Base-by-base conservation (phyloP, 1,284 basidiomycete genomes). In the Ganoderma lucidum region DNA sequence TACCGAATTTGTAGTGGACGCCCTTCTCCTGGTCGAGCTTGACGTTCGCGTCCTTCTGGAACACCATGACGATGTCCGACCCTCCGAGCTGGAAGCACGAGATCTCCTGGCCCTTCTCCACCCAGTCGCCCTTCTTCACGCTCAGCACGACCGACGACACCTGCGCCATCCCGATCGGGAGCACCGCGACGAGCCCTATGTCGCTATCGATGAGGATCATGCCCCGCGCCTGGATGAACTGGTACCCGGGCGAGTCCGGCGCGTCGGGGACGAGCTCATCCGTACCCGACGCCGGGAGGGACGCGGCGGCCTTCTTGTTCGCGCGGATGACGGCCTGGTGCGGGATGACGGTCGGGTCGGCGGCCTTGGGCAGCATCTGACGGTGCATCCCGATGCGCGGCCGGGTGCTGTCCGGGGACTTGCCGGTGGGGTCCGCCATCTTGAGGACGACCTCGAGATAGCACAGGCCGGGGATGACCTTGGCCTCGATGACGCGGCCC, bases 141-240 rank as follows among this genome's bases (percentile, higher is more conserved):
- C 62, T 71, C 44, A 73, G 67, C 68, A 69, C 45, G 17, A 76
- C 74, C 42, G 74, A 75, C 64, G 73, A 75, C 41, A 76, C 71
- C 69, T 75, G 74, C 48, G 74, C 74, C 75, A 76, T 76, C 17
- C 75, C 75, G 51, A 75, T 74, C 30, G 75, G 74, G 37, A 76
- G 69, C 56, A 75, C 71, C 32, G 75, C 75, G 67, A 76, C 75
- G 65, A 71, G 70, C 15, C 75, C 75, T 45, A 75, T 45, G 6
- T 64, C 62, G 62, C 60, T 70, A 32, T 74, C 73, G 62, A 76
- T 76, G 62, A 76, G 62, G 45, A 76, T 59, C 51, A 71, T 51
- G 10, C 62, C 75, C 62, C 74, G 74, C 30, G 75, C 69, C 63
- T 77, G 76, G n/a, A 77, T 39, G 73, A 77, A 77, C 74, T 68